Evolutionary conservation across 768 basidiomycete species (phyloP), one percentile per base, ranked within the genome.

Genomic region (Postia placenta): DNA sequence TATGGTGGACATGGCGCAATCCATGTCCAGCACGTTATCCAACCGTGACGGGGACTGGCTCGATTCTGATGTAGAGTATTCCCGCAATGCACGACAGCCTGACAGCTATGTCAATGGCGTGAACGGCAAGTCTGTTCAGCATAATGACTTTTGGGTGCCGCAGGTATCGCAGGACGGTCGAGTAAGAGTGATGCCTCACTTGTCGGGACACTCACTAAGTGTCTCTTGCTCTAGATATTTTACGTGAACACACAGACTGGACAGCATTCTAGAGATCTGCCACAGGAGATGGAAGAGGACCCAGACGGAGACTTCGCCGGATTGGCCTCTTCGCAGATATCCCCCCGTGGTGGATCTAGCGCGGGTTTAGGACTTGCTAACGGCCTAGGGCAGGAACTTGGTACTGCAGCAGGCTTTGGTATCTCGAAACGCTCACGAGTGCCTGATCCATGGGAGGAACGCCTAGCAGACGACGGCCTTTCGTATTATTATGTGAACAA

Each of bases 241-340:
- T 99, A 97, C 69, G 78, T 91, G 54, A 99, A 98, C 61, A 91
- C 90, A 1, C 79, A 87, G 56, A 91, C 88, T 4, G 88, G 88
- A 26, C 78, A 90, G 64, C 81, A 80, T 36, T 83, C 92, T 23
- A 78, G 83, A 56, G 90, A 96, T 57, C 68, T 95, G n/a, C 93
- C 93, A 20, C 71, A 73, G 41, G 87, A 89, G 61, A 69, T 74
- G 11, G 84, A 87, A 42, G 76, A 79, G 40, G 83, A 85, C 40
- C 78, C 81, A 1, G 83, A 85, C 50, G 75, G 72, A 27, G 84
- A 85, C 49, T 69, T 85, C 35, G 79, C 78, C 42, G 78, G 76
- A 11, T 66, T 83, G 43, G 41, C 60, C 26, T 77, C 82, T 1
- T 79, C 78, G 54, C 68, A 76, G 14, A 74, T 74, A 56, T 20